Percentiles rank a stretch among this genome's conserved stretches.
Evolutionary conservation across 495 filamentous ascomycete genomes (phyloP).

Genomic region (Penicillium argentinense): DNA sequence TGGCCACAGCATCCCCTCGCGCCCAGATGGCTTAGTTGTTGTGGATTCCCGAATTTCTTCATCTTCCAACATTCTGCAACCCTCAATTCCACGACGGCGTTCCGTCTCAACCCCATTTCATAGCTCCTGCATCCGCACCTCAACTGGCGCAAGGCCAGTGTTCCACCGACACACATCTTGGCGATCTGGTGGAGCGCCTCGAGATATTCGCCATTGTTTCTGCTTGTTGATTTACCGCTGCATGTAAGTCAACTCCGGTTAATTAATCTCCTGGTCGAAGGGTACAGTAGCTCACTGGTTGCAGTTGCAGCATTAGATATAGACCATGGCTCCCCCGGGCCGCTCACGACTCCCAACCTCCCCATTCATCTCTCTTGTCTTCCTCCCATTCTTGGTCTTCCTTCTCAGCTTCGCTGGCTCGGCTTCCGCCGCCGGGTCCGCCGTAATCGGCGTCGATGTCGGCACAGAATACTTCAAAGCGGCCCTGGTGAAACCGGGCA

Average conservation of each 20-base stretch:
- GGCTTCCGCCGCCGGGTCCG: constrained; percentile 61
- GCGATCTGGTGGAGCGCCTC: constrained; percentile 14
- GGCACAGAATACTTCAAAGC: constrained; percentile 98
- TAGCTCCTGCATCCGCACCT: constrained; percentile 12
- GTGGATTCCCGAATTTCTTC: constrained; percentile 8
- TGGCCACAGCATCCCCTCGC: constrained; percentile 36
- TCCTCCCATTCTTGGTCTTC: constrained; percentile 51
- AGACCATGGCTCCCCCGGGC: constrained; percentile 52
- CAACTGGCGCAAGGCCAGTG: constrained; percentile 21
- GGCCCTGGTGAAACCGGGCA: constrained; percentile 92
- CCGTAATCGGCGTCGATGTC: constrained; percentile 89
- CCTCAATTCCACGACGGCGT: background rate
- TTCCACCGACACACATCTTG: constrained; percentile 21
- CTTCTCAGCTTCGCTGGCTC: constrained; percentile 57
- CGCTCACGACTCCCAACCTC: constrained; percentile 43
- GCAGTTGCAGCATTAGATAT: constrained; percentile 28
- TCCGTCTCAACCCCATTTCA: constrained; percentile 10
- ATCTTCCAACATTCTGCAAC: background rate
- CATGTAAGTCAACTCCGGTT: background rate
- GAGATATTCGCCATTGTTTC: background rate
- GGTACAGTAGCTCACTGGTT: constrained; percentile 10
- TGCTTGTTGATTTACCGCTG: constrained; percentile 12
- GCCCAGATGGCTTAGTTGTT: constrained; percentile 19
- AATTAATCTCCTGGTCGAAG: background rate
- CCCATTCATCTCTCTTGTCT: constrained; percentile 36